A percentile compares a stretch with the other conserved stretches of the same genome.
Conservation (phyloP, 768 basidiomycete genomes). For the Strobilomyces echinocephalus region DNA sequence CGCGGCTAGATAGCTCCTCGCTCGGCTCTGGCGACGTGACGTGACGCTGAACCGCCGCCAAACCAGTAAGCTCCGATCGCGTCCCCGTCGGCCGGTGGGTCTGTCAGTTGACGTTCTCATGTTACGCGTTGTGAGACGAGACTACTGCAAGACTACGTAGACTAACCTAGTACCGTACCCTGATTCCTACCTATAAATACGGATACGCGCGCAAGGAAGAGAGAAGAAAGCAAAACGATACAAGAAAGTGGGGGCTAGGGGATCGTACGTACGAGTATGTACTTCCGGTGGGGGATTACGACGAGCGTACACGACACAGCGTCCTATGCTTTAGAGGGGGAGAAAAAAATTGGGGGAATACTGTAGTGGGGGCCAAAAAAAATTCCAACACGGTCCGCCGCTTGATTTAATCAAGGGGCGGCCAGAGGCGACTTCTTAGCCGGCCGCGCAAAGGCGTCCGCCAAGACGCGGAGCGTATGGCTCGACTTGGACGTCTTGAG, state of each 20-base stretch:
- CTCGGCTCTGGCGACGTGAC: neutral
- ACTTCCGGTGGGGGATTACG: neutral
- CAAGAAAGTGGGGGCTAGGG: neutral
- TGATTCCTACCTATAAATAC: neutral
- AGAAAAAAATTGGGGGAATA: neutral
- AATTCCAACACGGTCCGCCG: neutral
- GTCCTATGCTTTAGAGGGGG: neutral
- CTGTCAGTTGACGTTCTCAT: neutral
- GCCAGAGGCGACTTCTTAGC: constrained; percentile 11
- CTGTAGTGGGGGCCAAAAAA: neutral
- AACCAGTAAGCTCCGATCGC: no score
- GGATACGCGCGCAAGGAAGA: neutral
- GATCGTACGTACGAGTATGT: constrained; percentile 3
- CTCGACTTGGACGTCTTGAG: constrained; percentile 12
- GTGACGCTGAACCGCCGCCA: no score
- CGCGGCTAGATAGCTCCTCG: neutral
- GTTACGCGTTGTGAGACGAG: neutral
- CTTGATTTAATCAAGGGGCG: neutral
- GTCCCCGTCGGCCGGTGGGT: no score
- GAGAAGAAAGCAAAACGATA: neutral
- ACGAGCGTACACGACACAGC: neutral
- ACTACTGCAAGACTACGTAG: neutral
- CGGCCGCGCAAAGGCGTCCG: constrained; percentile 21
- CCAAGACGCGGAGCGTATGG: constrained; percentile 23
- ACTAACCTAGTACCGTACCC: neutral